Base-by-base conservation (phyloP, 23 red algal species). In the Pyropia yezoensis region DNA sequence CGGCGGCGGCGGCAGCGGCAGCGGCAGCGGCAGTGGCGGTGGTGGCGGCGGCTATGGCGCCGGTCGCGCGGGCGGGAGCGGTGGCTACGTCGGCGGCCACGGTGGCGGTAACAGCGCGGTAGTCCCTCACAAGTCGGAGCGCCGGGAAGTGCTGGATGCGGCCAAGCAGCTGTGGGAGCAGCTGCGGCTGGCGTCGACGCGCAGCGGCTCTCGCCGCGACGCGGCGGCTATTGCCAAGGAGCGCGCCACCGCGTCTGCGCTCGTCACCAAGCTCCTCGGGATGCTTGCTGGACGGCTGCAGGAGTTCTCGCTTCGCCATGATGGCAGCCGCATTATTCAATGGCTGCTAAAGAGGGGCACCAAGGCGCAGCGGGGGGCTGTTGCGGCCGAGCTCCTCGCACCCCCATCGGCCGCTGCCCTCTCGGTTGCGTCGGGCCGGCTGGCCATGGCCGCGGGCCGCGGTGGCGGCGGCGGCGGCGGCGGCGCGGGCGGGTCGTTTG, bases 241-340 rank as follows among this genome's bases (percentile, higher is more conserved):
- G 11, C 39, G 39, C 18, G 82, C 75, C 12, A 76, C 75, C 33
- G 33, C 70, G 16, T 28, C 75, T 15, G 18, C 21, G 23, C 70
- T 87, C 21, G 63, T 77, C 33, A 47, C 59, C 20, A 72, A 87
- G 52, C 63, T 87, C 12, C 33, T 77, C 28, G 65, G 66, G 0
- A 47, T 87, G 51, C 71, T 87, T 3, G 27, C 39, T 2, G 71
- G 82, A 1, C 61, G 82, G 24, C 34, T 87, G 32, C 71, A 63
- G 17, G 82, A 88, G 53, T 79, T 88, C 57, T 67, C 77, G 6
- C 77, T 78, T 50, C 51, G 74, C 49, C 83, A 88, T 29, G 83
- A 88, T 55, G 83, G 83, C 33, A 77, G 71, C 18, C 73, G 83
- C 60, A 88, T 88, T 32, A 74, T 88, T 11, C 83, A 88, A 32